Base-by-base conservation (phyloP, 2,329 filamentous ascomycete species). In the Exophiala sideris region DNA sequence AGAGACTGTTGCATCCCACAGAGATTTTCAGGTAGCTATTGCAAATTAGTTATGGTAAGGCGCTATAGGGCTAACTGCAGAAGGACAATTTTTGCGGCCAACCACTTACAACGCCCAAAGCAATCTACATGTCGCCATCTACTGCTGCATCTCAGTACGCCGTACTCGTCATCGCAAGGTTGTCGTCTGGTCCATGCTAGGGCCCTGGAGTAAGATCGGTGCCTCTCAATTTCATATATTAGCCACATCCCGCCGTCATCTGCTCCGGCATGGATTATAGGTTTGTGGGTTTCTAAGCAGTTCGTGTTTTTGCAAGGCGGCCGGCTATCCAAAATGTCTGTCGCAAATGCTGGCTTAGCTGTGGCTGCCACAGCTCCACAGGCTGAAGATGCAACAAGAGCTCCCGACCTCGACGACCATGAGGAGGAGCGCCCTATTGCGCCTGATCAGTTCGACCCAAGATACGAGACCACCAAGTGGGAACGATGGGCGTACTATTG, bases 401-500 rank as follows among this genome's bases (percentile, higher is more conserved):
- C 59, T 39, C 41, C 38, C 7, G 56, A 56, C 9, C 12, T 34
- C 7, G 33, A 52, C 18, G 41, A 36, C 24, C 45, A 41, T 12
- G 46, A 44, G 61, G 67, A 71, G 40, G 73, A 78, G 14, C 70
- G 67, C 34, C 75, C 74, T 3, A 67, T 77, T 14, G 77, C 77
- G 16, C 79, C 79, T 1, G 79, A 82, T 61, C 77, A 81, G 60
- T 79, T 81, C 60, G 79, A 82, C 53, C 72, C 75, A 29, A 70
- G 68, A 56, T 80, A 74, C 60, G 73, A 76, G 60, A 82, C 81
- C 1, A 73, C 76, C 2, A 73, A 69, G 52, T 71, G 66, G 65
- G 81, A 84, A 64, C 78, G 83, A 7, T 84, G 78, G 78, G 72
- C 77, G 39, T 82, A 81, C 65, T 82, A 81, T 66, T 68, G 70